Evolutionary conservation across 345 rosid genomes (phyloP).

Genomic region (Kernera saxatilis): DNA sequence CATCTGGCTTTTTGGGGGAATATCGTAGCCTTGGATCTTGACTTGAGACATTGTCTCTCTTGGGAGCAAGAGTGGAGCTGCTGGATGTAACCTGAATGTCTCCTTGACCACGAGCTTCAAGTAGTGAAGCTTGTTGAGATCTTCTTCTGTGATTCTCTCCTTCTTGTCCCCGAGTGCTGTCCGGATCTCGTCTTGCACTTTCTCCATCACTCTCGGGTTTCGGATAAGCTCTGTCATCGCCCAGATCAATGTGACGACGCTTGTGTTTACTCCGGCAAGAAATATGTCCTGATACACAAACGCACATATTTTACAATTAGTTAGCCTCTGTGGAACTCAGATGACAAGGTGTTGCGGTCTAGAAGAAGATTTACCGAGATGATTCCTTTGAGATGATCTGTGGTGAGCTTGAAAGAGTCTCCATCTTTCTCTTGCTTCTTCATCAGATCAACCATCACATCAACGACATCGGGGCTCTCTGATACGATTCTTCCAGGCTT

Average conservation of each 20-base stretch:
- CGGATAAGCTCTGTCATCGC: slow-evolving; percentile 60
- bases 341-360: not conserved
- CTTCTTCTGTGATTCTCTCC: slow-evolving; percentile 44
- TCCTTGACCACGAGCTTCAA: slow-evolving; percentile 58
- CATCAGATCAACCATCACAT: slow-evolving; percentile 22
- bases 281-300: slow-evolving; percentile 42
- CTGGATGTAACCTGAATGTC: slow-evolving; percentile 61
- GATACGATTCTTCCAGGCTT: slow-evolving; percentile 19
- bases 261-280: slow-evolving; percentile 58
- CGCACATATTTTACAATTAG: not conserved
- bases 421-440: slow-evolving; percentile 17
- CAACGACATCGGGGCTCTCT: slow-evolving; percentile 31
- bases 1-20: slow-evolving; percentile 42
- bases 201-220: slow-evolving; percentile 52
- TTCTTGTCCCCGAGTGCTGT: slow-evolving; percentile 36
- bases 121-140: slow-evolving; percentile 47
- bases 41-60: slow-evolving; percentile 44
- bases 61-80: slow-evolving; percentile 42
- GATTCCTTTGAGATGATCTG: slow-evolving; percentile 27
- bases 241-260: slow-evolving; percentile 53
- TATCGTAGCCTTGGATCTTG: slow-evolving; percentile 36
- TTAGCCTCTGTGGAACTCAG: not conserved
- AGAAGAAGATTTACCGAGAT: slow-evolving; percentile 19
- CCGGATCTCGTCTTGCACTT: slow-evolving; percentile 52
- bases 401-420: slow-evolving; percentile 15